Evolutionary conservation across 2,329 filamentous ascomycete species (phyloP).

Genomic region (Beauveria brongniartii): DNA sequence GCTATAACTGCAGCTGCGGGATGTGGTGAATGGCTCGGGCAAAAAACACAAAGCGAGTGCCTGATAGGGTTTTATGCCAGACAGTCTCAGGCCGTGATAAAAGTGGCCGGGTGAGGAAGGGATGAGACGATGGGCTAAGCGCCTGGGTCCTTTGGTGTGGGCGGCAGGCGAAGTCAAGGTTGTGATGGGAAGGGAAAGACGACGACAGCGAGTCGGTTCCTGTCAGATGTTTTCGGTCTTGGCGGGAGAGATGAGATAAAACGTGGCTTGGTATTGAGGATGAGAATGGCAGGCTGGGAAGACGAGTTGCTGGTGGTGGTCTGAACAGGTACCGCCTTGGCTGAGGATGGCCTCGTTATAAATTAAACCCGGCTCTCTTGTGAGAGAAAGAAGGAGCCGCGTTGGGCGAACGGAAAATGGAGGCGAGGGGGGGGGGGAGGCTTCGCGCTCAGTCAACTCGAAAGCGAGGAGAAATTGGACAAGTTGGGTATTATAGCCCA

Average conservation of each 20-base stretch:
- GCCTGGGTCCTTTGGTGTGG: background rate
- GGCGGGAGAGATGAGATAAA: background rate
- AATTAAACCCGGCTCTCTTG: background rate
- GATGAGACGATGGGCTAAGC: background rate
- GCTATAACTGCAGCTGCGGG: background rate
- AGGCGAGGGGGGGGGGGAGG: background rate
- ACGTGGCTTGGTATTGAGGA: background rate
- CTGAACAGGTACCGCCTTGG: background rate
- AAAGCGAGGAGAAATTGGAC: background rate
- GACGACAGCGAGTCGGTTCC: background rate
- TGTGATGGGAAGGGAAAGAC: background rate
- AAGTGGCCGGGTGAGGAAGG: constrained; percentile 3
- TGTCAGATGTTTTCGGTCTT: background rate
- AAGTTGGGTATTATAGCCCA: constrained; percentile 3
- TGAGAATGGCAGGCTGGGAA: background rate
- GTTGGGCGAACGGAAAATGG: background rate
- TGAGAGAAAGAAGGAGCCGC: background rate
- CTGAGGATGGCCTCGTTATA: background rate
- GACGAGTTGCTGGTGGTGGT: background rate
- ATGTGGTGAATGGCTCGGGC: background rate
- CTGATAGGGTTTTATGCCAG: background rate
- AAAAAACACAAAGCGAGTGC: background rate
- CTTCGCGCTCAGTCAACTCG: background rate
- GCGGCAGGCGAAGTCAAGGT: background rate
- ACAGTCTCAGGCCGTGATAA: background rate